Conservation (phyloP, 2,329 filamentous ascomycete genomes). For the Colletotrichum lindemuthianum region DNA sequence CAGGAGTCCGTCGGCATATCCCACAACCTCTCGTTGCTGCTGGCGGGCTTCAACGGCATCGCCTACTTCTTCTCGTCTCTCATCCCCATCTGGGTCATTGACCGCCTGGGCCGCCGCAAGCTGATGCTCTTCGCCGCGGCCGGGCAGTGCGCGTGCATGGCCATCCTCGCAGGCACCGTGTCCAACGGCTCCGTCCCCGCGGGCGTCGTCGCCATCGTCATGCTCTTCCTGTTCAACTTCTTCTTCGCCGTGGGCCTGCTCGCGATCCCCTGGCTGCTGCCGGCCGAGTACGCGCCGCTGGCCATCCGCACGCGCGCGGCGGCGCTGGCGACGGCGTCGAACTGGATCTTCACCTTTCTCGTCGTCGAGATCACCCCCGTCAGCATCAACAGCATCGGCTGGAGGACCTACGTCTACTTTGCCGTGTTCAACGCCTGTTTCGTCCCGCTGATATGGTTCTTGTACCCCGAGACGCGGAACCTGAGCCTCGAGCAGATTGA, state of each 20-base stretch:
- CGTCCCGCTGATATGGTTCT: constrained; percentile 57
- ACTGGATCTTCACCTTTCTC: constrained; percentile 49
- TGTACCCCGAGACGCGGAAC: constrained; percentile 59
- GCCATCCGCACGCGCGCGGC: constrained; percentile 51
- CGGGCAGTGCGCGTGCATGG: constrained; percentile 55
- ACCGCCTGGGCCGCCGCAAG: constrained; percentile 63
- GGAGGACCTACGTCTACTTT: constrained; percentile 51
- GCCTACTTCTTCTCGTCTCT: constrained; percentile 46
- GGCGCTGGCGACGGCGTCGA: constrained; percentile 50
- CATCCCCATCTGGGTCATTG: constrained; percentile 48
- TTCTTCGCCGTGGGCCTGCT: constrained; percentile 53
- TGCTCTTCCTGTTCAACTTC: constrained; percentile 56
- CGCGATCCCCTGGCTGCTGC: constrained; percentile 52
- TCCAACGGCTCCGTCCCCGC: constrained; percentile 48
- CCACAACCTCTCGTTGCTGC: constrained; percentile 57
- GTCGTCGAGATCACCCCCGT: constrained; percentile 52
- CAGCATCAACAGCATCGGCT: constrained; percentile 49
- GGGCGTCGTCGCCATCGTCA: constrained; percentile 54
- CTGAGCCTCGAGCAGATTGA: constrained; percentile 62
- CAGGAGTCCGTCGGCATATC: constrained; percentile 54
- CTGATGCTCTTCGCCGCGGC: constrained; percentile 62
- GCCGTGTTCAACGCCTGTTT: constrained; percentile 49
- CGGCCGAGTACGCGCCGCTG: constrained; percentile 55
- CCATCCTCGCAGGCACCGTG: constrained; percentile 55
- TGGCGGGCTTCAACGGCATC: constrained; percentile 62